Conservation (phyloP, 257 asterid genomes). For the Nicotiana sylvestris region DNA sequence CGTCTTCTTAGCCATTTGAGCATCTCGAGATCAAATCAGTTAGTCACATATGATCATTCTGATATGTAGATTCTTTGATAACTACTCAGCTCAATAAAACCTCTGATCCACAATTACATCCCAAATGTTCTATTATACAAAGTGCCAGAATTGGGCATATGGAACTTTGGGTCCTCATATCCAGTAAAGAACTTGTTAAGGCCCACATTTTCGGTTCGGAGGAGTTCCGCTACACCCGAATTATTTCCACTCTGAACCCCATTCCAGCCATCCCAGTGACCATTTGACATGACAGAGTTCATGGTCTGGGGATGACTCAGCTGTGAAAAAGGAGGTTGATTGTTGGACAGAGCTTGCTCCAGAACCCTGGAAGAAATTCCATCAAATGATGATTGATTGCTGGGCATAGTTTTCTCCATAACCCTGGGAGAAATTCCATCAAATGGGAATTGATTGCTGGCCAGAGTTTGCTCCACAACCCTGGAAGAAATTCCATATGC, state of each 20-base stretch:
- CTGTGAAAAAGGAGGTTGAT: slow-evolving; percentile 57
- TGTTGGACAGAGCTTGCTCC: slow-evolving; percentile 57
- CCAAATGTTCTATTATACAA: slow-evolving; percentile 65
- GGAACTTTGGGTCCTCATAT: slow-evolving; percentile 70
- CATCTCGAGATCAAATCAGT: background rate
- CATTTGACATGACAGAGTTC: slow-evolving; percentile 53
- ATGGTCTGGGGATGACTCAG: slow-evolving; percentile 53
- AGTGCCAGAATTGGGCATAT: slow-evolving; percentile 63
- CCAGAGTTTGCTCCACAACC: slow-evolving; percentile 53
- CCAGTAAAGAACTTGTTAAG: slow-evolving; percentile 49
- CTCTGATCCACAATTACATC: slow-evolving; percentile 35
- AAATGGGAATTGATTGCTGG: slow-evolving; percentile 30
- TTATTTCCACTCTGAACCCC: slow-evolving; percentile 58
- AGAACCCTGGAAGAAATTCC: slow-evolving; percentile 12
- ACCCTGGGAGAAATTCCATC: too few species aligned
- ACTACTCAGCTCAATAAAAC: slow-evolving; percentile 12
- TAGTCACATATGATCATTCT: slow-evolving; percentile 17
- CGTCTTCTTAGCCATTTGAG: background rate
- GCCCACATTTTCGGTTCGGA: slow-evolving; percentile 50
- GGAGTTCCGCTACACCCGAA: slow-evolving; percentile 64
- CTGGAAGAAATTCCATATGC: slow-evolving; percentile 62
- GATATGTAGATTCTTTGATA: slow-evolving; percentile 15
- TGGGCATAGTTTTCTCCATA: slow-evolving; percentile 52
- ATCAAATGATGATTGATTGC: slow-evolving; percentile 32
- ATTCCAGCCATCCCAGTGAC: slow-evolving; percentile 86